Evolutionary conservation across 352 stramenopile species (phyloP), one percentile per base, ranked within the genome.

Genomic region (Globisporangium echinulatum): DNA sequence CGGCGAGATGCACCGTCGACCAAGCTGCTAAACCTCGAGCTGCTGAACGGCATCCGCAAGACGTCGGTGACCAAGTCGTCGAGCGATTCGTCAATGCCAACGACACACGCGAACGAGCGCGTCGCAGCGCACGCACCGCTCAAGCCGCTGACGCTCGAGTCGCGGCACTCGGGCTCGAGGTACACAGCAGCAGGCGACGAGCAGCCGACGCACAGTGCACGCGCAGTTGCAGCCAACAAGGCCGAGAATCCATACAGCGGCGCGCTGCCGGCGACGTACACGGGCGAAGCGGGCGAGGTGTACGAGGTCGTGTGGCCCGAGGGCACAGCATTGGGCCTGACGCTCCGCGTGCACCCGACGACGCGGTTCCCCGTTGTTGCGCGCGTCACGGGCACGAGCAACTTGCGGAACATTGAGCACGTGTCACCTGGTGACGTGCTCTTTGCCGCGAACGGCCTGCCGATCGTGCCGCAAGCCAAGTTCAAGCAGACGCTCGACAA

Each of bases 401-500:
- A 90, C 56, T 63, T 88, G 49, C 84, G 79, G 58, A 90, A 90
- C 57, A 88, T 87, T 39, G 80, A 88, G 67, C 78, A 85, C 58
- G 79, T 90, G 25, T 72, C 77, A 4, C 74, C 80, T 11, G 81
- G 81, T 13, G 81, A 90, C 49, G 75, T 90, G 38, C 59, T 90
- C 7, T 88, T 85, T 54, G 78, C 79, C 1, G 81, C 81, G 13
- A 90, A 90, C 64, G 78, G 82, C 39, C 80, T 87, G 70, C 77
- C 72, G 56, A 86, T 90, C 65, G 64, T 87, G 5, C 81, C 81
- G 8, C 81, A 90, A 61, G 58, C 78, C 4, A 90, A 90, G 63
- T 88, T 90, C 59, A 90, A 90, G 59, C 79, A 90, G 59, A 90
- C 81, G 7, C 68, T 90, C 15, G 77, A 87, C 61, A 85, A 87